Percentiles rank a stretch among this genome's conserved stretches.
phyloP scores from a whole-genome alignment of 306 rosid genomes.

The Fragaria iinumae region DNA sequence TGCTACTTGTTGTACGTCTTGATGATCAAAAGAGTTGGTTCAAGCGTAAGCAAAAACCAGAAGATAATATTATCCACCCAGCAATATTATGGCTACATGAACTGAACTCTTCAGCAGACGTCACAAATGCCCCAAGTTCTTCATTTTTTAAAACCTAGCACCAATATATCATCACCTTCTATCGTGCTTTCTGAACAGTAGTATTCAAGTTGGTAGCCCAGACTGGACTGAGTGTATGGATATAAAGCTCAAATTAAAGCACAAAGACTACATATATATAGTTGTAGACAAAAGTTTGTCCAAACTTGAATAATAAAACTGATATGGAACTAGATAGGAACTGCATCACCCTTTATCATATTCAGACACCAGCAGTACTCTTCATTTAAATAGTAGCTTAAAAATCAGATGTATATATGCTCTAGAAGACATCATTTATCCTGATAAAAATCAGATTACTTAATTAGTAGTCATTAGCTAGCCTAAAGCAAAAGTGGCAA shows the following conservation, averaged over 20 bases:
- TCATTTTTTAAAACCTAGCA: constrained; percentile 27
- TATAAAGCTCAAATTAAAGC: constrained; percentile 18
- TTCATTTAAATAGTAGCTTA: not conserved
- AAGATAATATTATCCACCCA: constrained; percentile 40
- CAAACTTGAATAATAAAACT: not conserved
- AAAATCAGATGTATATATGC: not conserved
- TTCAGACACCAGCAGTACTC: not conserved
- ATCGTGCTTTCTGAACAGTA: constrained; percentile 9
- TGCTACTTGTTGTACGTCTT: constrained; percentile 4
- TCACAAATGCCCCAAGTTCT: constrained; percentile 16
- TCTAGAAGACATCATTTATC: not conserved
- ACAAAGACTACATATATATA: not conserved
- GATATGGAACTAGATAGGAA: constrained; percentile 24
- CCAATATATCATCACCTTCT: constrained; percentile 27
- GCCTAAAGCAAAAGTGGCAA: not conserved
- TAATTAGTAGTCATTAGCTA: not conserved
- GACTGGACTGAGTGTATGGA: constrained; percentile 12
- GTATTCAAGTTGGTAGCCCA: not conserved
- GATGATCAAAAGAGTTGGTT: constrained; percentile 29
- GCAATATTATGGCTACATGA: constrained; percentile 28
- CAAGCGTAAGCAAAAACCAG: constrained; percentile 17
- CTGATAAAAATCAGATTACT: not conserved
- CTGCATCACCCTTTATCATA: constrained; percentile 18
- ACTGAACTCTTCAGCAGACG: constrained; percentile 28
- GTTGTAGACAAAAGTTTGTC: not conserved